A percentile compares a stretch with the other conserved stretches of the same genome.
Conservation (phyloP, 139 green algal species). For the Picochlorum sp. region DNA sequence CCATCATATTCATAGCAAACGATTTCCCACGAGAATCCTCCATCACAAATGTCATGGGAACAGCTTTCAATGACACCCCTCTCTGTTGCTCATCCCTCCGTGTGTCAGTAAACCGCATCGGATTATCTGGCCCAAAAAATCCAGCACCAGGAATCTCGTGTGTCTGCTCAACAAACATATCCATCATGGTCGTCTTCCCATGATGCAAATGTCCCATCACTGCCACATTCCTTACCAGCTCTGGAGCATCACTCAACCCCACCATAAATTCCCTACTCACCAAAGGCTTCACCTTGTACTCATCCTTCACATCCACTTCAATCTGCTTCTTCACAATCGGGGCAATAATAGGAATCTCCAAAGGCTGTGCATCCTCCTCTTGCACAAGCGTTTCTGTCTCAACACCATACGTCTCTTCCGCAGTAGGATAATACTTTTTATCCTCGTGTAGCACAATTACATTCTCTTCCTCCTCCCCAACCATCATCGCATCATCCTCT, state of each 20-base stretch:
- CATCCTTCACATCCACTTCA: slow-evolving; percentile 42
- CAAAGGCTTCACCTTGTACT: slow-evolving; percentile 41
- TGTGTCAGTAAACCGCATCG: slow-evolving; percentile 92
- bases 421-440: slow-evolving; percentile 98
- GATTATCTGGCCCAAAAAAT: slow-evolving; percentile 14
- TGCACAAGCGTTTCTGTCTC: slow-evolving; percentile 90
- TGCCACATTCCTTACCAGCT: slow-evolving; percentile 83
- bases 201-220: slow-evolving; percentile 94
- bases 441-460: slow-evolving; percentile 83
- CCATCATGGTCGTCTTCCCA: slow-evolving; percentile 94
- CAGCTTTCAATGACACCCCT: slow-evolving; percentile 88
- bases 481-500: slow-evolving; percentile 25
- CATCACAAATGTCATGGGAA: slow-evolving; percentile 87
- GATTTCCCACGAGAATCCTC: slow-evolving; percentile 70
- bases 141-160: slow-evolving; percentile 48
- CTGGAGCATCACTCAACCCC: slow-evolving; percentile 53
- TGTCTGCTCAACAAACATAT: slow-evolving; percentile 97
- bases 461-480: slow-evolving; percentile 32
- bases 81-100: slow-evolving; percentile 88
- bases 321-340: slow-evolving; percentile 66
- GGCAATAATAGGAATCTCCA: slow-evolving; percentile 96
- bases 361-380: slow-evolving; percentile 95
- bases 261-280: slow-evolving; percentile 70
- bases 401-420: slow-evolving; percentile 85
- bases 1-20: slow-evolving; percentile 84